Percentiles rank a stretch among this genome's conserved stretches.
Evolutionary conservation across 1,284 basidiomycete genomes (phyloP).

Genomic region (Mycena sp.): DNA sequence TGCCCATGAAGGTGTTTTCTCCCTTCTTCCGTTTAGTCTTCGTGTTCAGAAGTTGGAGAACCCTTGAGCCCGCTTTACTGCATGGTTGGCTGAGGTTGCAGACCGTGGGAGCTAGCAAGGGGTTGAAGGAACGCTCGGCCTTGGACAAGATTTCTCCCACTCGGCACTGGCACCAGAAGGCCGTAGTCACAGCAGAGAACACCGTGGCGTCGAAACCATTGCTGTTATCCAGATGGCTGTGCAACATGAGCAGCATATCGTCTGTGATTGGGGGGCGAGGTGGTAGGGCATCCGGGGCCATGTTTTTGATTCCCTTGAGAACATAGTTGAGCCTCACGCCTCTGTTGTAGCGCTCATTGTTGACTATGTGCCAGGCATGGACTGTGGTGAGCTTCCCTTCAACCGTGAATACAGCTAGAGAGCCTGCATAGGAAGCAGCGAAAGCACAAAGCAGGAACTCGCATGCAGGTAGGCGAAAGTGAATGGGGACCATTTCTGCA

Average conservation of each 20-base stretch:
- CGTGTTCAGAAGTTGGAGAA: not conserved
- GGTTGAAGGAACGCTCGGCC: not conserved
- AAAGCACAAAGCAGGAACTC: constrained; percentile 8
- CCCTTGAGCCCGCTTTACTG: not conserved
- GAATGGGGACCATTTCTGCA: not conserved
- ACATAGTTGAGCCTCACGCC: not conserved
- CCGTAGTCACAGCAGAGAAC: not conserved
- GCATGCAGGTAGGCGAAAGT: not conserved
- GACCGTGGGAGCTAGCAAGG: not conserved
- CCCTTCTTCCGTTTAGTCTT: not conserved
- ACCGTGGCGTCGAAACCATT: not conserved
- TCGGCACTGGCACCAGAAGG: not conserved
- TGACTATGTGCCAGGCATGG: not conserved
- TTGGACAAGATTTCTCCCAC: constrained; percentile 1
- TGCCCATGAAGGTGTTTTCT: not conserved
- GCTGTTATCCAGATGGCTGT: not conserved
- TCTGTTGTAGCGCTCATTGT: not conserved
- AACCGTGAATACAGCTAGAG: not conserved
- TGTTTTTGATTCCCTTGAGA: not conserved
- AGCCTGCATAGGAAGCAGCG: not conserved
- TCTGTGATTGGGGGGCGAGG: not conserved
- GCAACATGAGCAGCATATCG: not conserved
- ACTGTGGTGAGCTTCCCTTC: not conserved
- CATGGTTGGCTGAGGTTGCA: not conserved
- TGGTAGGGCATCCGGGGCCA: not conserved